Evolutionary conservation across 140 eudicot species (phyloP).

Genomic region (Anethum foeniculum): DNA sequence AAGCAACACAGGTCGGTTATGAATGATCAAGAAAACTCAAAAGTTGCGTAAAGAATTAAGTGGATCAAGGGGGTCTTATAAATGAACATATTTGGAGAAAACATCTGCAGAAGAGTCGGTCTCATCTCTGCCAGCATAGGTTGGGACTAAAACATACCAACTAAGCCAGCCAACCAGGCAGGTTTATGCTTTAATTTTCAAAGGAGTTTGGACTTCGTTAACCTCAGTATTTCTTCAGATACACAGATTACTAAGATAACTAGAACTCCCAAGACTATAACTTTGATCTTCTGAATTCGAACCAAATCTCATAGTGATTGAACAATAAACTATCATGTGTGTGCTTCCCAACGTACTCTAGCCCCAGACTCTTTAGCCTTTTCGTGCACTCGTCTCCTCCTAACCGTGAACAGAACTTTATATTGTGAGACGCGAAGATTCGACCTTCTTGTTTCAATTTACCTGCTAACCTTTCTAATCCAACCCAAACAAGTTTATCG

Average conservation of each 20-base stretch:
- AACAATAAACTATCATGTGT: slow-evolving; percentile 92
- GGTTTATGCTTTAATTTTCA: not conserved
- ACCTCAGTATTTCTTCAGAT: not conserved
- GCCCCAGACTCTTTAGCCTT: slow-evolving; percentile 58
- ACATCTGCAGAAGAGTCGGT: not conserved
- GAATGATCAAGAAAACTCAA: not conserved
- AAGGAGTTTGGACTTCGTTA: not conserved
- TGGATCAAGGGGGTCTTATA: not conserved
- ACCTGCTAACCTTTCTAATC: slow-evolving; percentile 61
- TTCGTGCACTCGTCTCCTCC: slow-evolving; percentile 89
- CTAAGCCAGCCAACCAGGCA: not conserved
- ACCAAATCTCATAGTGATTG: slow-evolving; percentile 94
- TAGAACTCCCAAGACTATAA: slow-evolving; percentile 11
- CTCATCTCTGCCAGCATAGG: not conserved
- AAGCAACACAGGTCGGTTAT: not conserved
- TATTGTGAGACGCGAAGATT: slow-evolving; percentile 79
- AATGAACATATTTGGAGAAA: not conserved
- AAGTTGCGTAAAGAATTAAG: not conserved
- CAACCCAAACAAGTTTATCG: slow-evolving; percentile 90
- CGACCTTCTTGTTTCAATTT: slow-evolving; percentile 69
- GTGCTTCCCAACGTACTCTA: slow-evolving; percentile 73
- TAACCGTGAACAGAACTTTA: slow-evolving; percentile 84
- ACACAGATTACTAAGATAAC: not conserved
- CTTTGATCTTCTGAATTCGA: slow-evolving; percentile 58
- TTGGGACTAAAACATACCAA: not conserved